A percentile compares a stretch with the other conserved stretches of the same genome.
These are phyloP conservation scores for Pseudozyma tsukubaensis DNA, from an alignment of 1,284 basidiomycete genomes.

Conservation along the genomic window DNA sequence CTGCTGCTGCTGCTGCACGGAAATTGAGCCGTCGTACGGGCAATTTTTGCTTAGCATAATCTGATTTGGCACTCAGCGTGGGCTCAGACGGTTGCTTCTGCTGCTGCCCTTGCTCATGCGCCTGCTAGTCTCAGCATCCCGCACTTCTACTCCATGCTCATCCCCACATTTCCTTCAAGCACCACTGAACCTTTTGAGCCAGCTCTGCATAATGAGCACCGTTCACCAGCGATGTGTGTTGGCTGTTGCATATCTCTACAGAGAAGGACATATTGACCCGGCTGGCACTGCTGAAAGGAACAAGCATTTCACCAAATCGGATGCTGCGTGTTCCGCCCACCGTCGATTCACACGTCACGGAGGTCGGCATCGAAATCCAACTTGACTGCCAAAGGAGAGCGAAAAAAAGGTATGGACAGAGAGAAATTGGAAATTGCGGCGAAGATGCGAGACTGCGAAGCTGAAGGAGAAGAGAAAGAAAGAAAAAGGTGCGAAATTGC, in stretches of 20 bases:
- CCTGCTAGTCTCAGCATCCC: no score
- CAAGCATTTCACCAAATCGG: background rate
- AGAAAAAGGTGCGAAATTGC: no score
- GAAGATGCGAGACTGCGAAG: no score
- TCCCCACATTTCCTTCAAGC: no score
- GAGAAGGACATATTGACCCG: no score
- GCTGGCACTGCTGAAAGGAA: background rate
- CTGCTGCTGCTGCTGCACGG: background rate
- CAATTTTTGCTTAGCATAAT: constrained; percentile 36
- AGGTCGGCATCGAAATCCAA: background rate
- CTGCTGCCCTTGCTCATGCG: no score
- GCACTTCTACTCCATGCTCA: no score
- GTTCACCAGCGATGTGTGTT: no score
- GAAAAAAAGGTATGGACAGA: background rate
- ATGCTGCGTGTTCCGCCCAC: background rate
- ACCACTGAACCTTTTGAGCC: no score
- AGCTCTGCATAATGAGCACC: no score
- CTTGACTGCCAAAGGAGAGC: background rate
- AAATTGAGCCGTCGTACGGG: constrained; percentile 11
- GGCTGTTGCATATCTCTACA: no score
- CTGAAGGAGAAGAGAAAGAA: no score
- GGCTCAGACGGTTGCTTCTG: background rate
- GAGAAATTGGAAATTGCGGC: background rate
- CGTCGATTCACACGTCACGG: constrained; percentile 1
- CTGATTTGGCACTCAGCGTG: constrained; percentile 10